Base-by-base conservation (phyloP, 1,139 yeast species). In the Yamadazyma membranifaciens region DNA sequence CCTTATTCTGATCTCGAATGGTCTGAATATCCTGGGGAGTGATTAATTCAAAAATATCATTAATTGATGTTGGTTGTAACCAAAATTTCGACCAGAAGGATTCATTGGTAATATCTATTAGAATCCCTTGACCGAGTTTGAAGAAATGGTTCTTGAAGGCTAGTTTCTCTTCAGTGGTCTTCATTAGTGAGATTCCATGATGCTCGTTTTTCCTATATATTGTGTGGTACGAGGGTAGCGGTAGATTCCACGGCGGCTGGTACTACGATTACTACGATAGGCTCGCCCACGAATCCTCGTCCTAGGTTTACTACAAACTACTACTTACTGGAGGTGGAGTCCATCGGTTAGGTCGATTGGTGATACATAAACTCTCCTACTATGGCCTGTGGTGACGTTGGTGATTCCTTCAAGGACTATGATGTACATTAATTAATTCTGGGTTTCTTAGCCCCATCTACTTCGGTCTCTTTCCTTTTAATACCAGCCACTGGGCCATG, bases 161-260 rank as follows among this genome's bases (percentile, higher is more conserved):
- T 28, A 78, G 64, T 51, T 75, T 83, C 20, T 91, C 86, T 45
- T 87, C 94, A 14, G 82, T 67, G 27, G 83, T 76, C 35, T 83
- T 89, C 95, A 87, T 87, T 7, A 26, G 4, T 22, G 36, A 34
- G 16, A 20, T 15, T 22, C 7, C 3, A 17, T 20, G 10, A n/a
- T 11, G 29, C 15, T 24, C 28, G 29, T 33, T 33, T 33, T 27
- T 27, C n/a, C 22, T n/a, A 24, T 12, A 17, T 24, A 24, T 24
- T 34, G 24, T n/a, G n/a, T n/a, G n/a, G n/a, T n/a, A n/a, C n/a
- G n/a, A n/a, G n/a, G n/a, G n/a, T n/a, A n/a, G n/a, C n/a, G n/a
- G n/a, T n/a, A n/a, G n/a, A n/a, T n/a, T n/a, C n/a, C n/a, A n/a
- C n/a, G n/a, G n/a, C n/a, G n/a, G n/a, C n/a, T n/a, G n/a, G n/a